Evolutionary conservation across 2,329 filamentous ascomycete species (phyloP).

Genomic region (Aureobasidium sp.): DNA sequence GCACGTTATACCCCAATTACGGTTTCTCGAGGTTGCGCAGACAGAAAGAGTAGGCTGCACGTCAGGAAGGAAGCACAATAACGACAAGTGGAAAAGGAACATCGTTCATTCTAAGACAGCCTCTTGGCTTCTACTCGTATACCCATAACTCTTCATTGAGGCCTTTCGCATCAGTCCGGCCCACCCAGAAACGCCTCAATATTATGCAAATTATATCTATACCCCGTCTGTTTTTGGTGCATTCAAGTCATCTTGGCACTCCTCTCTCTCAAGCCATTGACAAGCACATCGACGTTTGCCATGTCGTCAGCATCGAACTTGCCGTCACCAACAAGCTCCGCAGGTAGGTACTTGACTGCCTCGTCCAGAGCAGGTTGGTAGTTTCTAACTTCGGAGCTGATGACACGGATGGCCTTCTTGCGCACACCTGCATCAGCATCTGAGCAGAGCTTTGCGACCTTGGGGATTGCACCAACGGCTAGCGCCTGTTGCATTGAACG

Average conservation of each 20-base stretch:
- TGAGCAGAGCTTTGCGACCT: constrained; percentile 57
- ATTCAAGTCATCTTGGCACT: constrained; percentile 6
- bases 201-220: not conserved
- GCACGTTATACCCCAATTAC: not conserved
- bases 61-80: not conserved
- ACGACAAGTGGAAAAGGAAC: not conserved
- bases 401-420: constrained; percentile 80
- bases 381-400: constrained; percentile 80
- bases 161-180: not conserved
- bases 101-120: not conserved
- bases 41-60: not conserved
- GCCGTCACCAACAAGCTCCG: constrained; percentile 44
- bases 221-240: not conserved
- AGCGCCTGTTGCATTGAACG: constrained; percentile 34
- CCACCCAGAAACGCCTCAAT: not conserved
- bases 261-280: constrained; percentile 23
- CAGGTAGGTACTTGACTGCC: constrained; percentile 58
- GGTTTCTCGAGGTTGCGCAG: not conserved
- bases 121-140: constrained; percentile 4
- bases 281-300: constrained; percentile 62
- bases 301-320: constrained; percentile 78
- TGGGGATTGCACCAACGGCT: constrained; percentile 57
- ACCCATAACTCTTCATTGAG: not conserved
- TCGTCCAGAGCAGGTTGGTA: constrained; percentile 67
- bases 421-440: constrained; percentile 57